Conservation (phyloP, 1,284 basidiomycete genomes). For the Pterulicium gracile region DNA sequence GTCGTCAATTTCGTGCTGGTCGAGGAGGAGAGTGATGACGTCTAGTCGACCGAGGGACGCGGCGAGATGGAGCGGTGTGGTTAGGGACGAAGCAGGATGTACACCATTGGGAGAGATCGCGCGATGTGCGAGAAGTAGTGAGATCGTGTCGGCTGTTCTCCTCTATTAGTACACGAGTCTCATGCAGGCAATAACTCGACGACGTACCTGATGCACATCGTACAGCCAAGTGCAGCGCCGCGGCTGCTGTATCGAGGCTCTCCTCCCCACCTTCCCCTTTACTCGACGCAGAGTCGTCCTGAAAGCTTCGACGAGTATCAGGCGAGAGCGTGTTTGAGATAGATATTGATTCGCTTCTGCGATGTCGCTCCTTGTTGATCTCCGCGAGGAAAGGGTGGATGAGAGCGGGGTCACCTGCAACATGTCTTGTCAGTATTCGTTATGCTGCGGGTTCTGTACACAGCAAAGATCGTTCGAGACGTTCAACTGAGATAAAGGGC, state of each 20-base stretch:
- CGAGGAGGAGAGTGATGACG: slow-evolving; percentile 63
- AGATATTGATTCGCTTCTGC: no score
- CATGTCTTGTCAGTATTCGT: no score
- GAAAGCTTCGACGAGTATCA: not conserved
- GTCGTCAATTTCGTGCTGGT: slow-evolving; percentile 77
- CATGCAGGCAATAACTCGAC: slow-evolving; percentile 3
- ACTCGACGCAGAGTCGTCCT: no score
- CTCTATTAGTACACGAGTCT: slow-evolving; percentile 22
- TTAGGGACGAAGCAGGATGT: slow-evolving; percentile 59
- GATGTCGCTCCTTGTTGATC: slow-evolving; percentile 42
- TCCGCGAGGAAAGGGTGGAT: slow-evolving; percentile 82
- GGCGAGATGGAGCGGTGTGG: slow-evolving; percentile 83
- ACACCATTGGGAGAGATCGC: slow-evolving; percentile 70
- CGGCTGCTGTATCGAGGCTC: slow-evolving; percentile 51
- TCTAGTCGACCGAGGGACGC: slow-evolving; percentile 74
- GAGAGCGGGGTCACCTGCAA: slow-evolving; percentile 59
- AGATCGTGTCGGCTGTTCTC: slow-evolving; percentile 60
- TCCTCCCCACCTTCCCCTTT: slow-evolving; percentile 27
- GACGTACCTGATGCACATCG: slow-evolving; percentile 71
- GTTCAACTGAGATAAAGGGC: no score
- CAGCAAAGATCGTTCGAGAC: no score
- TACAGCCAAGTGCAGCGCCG: slow-evolving; percentile 79
- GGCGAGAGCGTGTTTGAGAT: not conserved
- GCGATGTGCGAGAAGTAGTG: slow-evolving; percentile 62
- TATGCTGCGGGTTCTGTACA: not conserved